A percentile compares a stretch with the other conserved stretches of the same genome.
phyloP scores from a whole-genome alignment of 331 rosid genomes.

The Saraca asoca region DNA sequence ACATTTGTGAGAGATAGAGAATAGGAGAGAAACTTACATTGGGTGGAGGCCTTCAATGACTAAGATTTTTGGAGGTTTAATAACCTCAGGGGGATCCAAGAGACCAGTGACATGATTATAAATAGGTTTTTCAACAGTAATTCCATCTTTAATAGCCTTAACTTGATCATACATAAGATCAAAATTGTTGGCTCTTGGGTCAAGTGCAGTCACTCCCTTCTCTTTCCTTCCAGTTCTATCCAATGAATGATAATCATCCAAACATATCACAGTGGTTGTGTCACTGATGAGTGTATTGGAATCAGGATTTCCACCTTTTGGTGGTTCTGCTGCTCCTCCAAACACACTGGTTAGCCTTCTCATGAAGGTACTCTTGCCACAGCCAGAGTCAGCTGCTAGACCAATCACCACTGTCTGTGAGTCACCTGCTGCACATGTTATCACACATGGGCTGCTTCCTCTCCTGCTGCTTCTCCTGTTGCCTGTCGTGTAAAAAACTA shows the following conservation, averaged over 20 bases:
- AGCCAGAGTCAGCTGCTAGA: slow-evolving; percentile 95
- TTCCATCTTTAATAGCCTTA: slow-evolving; percentile 77
- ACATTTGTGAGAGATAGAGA: neutral
- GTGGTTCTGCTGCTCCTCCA: slow-evolving; percentile 96
- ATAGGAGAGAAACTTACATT: slow-evolving; percentile 59
- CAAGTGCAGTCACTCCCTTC: slow-evolving; percentile 95
- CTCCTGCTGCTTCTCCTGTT: slow-evolving; percentile 39
- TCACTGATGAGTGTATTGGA: slow-evolving; percentile 96
- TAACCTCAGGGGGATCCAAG: slow-evolving; percentile 91
- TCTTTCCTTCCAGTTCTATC: slow-evolving; percentile 94
- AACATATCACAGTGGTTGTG: slow-evolving; percentile 93
- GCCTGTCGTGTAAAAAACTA: slow-evolving; percentile 61
- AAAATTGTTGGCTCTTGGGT: slow-evolving; percentile 90
- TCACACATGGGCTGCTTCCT: slow-evolving; percentile 25
- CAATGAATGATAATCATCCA: slow-evolving; percentile 93
- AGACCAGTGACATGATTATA: slow-evolving; percentile 96
- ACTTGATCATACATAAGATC: slow-evolving; percentile 98
- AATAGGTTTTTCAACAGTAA: slow-evolving; percentile 78
- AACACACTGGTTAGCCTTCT: slow-evolving; percentile 93
- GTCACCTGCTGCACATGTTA: slow-evolving; percentile 64
- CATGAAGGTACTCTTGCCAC: slow-evolving; percentile 99
- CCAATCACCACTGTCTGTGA: slow-evolving; percentile 90
- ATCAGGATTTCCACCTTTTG: slow-evolving; percentile 93
- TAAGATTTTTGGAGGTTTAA: slow-evolving; percentile 91
- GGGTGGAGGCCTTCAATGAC: slow-evolving; percentile 99